Conservation (phyloP, 768 basidiomycete species). For the Mycena albidolilacea region DNA sequence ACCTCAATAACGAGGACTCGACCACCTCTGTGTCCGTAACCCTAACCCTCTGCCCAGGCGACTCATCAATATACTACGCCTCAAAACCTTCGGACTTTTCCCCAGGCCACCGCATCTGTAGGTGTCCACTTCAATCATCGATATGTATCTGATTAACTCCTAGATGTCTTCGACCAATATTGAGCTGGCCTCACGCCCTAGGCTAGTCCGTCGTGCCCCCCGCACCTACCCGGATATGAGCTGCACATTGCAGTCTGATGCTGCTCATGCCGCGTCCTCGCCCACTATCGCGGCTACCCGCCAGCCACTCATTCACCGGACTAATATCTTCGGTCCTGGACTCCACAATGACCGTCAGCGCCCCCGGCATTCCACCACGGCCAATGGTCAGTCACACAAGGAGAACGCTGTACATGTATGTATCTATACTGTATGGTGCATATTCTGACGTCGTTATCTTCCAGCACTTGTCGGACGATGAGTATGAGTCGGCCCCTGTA, state of each 20-base stretch:
- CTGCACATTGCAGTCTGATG: no score
- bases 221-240: background rate
- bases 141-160: no score
- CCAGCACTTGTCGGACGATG: background rate
- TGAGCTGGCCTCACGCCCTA: background rate
- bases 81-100: conserved; percentile 10
- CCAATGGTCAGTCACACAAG: no score
- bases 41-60: no score
- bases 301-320: background rate
- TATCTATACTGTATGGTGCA: background rate
- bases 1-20: conserved; percentile 10
- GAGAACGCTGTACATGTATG: conserved; percentile 11
- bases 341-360: conserved; percentile 20
- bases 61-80: background rate
- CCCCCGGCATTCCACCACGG: conserved; percentile 3
- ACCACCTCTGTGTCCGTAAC: background rate
- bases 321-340: conserved; percentile 7
- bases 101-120: background rate
- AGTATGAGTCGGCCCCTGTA: background rate
- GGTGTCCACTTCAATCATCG: no score
- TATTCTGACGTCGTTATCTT: background rate
- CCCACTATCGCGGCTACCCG: background rate
- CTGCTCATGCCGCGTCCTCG: background rate
- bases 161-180: conserved; percentile 14
- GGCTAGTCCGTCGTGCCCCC: background rate